Evolutionary conservation across 2,329 filamentous ascomycete species (phyloP), one percentile per base, ranked within the genome.

Genomic region (Colletotrichum godetiae): DNA sequence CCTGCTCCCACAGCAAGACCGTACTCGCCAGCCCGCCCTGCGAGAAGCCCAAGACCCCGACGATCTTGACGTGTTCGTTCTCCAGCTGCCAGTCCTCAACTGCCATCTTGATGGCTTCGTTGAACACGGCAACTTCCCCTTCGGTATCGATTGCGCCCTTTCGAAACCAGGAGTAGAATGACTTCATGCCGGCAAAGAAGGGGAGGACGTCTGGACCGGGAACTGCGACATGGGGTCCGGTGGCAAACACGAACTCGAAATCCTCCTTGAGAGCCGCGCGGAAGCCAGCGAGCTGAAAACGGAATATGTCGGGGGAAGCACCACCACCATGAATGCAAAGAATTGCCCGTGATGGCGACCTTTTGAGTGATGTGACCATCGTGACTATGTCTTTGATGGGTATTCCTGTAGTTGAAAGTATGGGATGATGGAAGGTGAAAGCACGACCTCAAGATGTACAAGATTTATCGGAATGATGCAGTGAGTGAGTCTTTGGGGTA

Each of bases 181-280:
- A 53, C 63, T 52, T 52, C 63, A 66, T 66, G 4, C 56, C 37
- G 0, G 63, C 63, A 24, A 57, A 66, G 19, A 66, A 66, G n/a
- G 63, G 63, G n/a, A 66, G 49, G 1, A 66, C 63, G 29, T 53
- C 63, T n/a, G 63, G 63, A 11, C 63, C 63, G 24, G 63, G 63
- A 33, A 57, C 63, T 2, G 63, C 56, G 31, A 53, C 3, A 11
- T 66, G 63, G 19, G 63, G 63, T 10, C 52, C 63, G 37, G 35
- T 57, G 27, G 63, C 63, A 24, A 66, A 66, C 15, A 66, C 24
- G 33, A 66, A 66, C 29, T 52, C 37, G 19, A 66, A 66, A 19
- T 57, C 37, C n/a, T 66, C 63, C 31, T 66, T 66, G 52, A 66
- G 24, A 22, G 13, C 1, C 29, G 63, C 63, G 3, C 63, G 63